Conservation (phyloP, 2,329 filamentous ascomycete species). For the Metarhizium sp. region DNA sequence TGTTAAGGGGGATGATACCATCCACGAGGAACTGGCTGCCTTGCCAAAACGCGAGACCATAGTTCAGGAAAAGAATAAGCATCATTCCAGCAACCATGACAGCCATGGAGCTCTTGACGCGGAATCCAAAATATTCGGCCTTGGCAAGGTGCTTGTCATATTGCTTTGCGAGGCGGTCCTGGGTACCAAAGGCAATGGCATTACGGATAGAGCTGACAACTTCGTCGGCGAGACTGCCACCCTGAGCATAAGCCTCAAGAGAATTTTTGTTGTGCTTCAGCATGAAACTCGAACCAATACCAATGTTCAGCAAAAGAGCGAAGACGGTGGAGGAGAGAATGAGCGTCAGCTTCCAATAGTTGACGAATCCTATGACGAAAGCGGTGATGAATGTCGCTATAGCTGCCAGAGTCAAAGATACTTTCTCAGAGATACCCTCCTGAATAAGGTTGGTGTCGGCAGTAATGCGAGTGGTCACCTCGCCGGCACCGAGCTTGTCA, state of each 20-base stretch:
- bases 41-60: slow-evolving; percentile 82
- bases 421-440: slow-evolving; percentile 87
- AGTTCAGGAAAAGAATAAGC: slow-evolving; percentile 75
- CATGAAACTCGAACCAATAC: slow-evolving; percentile 61
- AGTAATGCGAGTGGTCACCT: slow-evolving; percentile 90
- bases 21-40: slow-evolving; percentile 65
- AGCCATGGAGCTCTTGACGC: slow-evolving; percentile 62
- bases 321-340: slow-evolving; percentile 78
- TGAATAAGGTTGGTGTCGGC: slow-evolving; percentile 90
- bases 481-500: slow-evolving; percentile 85
- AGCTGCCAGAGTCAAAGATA: slow-evolving; percentile 67
- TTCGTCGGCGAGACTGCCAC: slow-evolving; percentile 85
- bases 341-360: slow-evolving; percentile 86
- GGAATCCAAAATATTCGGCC: slow-evolving; percentile 69
- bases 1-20: slow-evolving; percentile 55
- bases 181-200: slow-evolving; percentile 84
- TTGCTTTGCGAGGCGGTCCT: slow-evolving; percentile 79
- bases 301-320: slow-evolving; percentile 71
- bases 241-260: slow-evolving; percentile 69
- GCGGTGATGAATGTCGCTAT: slow-evolving; percentile 77
- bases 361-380: slow-evolving; percentile 83
- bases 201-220: slow-evolving; percentile 91
- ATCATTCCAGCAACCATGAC: slow-evolving; percentile 81
- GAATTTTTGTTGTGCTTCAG: slow-evolving; percentile 73
- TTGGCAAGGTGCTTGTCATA: slow-evolving; percentile 68